A percentile compares a stretch with the other conserved stretches of the same genome.
Evolutionary conservation across 768 basidiomycete species (phyloP).

Genomic region (Suillus americanus): DNA sequence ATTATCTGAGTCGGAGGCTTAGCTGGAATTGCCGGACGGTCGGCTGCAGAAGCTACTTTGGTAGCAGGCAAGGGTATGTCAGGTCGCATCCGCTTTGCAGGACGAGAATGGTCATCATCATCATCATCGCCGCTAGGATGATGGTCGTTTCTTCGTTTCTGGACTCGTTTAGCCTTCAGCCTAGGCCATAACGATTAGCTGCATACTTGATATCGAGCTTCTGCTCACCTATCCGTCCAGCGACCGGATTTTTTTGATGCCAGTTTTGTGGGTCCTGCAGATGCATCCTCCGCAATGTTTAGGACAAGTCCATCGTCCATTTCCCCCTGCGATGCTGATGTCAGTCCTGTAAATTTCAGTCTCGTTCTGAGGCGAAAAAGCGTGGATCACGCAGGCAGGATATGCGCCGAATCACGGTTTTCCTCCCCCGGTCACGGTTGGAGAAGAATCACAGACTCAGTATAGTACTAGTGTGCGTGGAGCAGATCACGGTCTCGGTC

Average conservation of each 20-base stretch:
- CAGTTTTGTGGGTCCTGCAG: constrained; percentile 26
- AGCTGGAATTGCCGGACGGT: constrained; percentile 22
- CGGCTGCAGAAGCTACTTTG: constrained; percentile 10
- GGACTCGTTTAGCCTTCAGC: constrained; percentile 70
- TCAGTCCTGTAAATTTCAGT: not conserved
- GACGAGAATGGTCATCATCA: constrained; percentile 34
- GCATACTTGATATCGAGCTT: constrained; percentile 6
- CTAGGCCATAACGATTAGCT: constrained; percentile 36
- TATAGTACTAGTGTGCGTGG: no score
- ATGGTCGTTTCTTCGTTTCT: constrained; percentile 48
- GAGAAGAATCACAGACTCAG: no score
- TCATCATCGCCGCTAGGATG: constrained; percentile 16
- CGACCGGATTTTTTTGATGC: constrained; percentile 56
- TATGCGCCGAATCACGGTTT: no score
- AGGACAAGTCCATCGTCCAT: constrained; percentile 80
- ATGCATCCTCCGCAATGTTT: constrained; percentile 55
- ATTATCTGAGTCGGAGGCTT: constrained; percentile 60
- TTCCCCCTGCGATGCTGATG: not conserved
- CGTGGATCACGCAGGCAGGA: no score
- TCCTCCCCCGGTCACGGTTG: no score
- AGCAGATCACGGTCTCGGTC: no score
- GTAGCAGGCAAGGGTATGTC: constrained; percentile 20
- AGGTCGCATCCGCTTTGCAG: constrained; percentile 47
- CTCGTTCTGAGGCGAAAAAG: no score
- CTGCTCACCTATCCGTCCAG: constrained; percentile 74